Conservation (phyloP, 768 basidiomycete genomes). For the Termitomyces sp. region DNA sequence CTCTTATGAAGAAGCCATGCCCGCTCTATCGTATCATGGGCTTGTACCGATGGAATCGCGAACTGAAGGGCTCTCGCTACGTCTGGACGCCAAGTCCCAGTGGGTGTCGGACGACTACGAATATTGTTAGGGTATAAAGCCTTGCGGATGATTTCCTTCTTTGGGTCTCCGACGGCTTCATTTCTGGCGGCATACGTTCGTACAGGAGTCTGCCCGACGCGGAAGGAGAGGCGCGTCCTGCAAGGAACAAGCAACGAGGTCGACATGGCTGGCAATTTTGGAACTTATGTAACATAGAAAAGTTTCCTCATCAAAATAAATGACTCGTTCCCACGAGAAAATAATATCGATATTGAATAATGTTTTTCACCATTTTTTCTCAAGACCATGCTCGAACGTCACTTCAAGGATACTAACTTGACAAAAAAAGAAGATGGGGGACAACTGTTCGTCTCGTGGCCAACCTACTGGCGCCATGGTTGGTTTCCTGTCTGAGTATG, state of each 20-base stretch:
- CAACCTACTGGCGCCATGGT: background rate
- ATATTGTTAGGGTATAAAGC: slow-evolving; percentile 78
- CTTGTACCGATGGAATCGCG: slow-evolving; percentile 86
- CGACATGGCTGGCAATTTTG: slow-evolving; percentile 5
- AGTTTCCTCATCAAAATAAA: background rate
- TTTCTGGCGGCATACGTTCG: slow-evolving; percentile 39
- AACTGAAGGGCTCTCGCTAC: slow-evolving; percentile 71
- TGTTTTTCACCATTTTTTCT: too few species aligned
- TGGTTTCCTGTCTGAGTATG: background rate
- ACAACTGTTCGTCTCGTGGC: background rate
- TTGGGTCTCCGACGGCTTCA: slow-evolving; percentile 51
- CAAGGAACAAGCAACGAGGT: slow-evolving; percentile 34
- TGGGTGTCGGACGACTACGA: slow-evolving; percentile 68
- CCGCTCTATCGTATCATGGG: slow-evolving; percentile 88
- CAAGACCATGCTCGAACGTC: too few species aligned
- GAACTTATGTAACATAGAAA: background rate
- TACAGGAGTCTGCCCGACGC: slow-evolving; percentile 21
- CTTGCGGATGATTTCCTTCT: slow-evolving; percentile 71
- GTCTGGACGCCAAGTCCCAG: slow-evolving; percentile 81
- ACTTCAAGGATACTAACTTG: too few species aligned
- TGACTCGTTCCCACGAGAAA: background rate
- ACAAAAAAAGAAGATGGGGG: too few species aligned
- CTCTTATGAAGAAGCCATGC: slow-evolving; percentile 85
- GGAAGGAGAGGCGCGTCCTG: slow-evolving; percentile 28
- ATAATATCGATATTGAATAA: background rate